Base-by-base conservation (phyloP, 352 stramenopile genomes). In the Pythium sukuiense region DNA sequence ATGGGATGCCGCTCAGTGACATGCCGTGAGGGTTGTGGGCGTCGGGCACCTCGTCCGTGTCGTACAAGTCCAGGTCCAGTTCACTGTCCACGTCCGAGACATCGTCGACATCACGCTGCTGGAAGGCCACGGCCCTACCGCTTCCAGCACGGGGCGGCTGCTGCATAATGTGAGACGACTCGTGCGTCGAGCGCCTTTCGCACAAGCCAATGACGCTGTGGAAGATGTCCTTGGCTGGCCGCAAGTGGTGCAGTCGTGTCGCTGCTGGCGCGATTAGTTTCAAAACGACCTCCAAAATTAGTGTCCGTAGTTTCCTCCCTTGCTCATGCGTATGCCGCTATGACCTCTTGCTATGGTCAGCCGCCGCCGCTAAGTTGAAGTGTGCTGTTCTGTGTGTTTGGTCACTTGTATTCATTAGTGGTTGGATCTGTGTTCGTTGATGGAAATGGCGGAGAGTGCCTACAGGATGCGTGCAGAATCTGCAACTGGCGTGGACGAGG, bases 1-100 rank as follows among this genome's bases (percentile, higher is more conserved):
- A 72, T 18, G 57, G 57, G 9, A 74, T 46, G 3, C 55, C 68
- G 32, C 57, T 70, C 1, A 74, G 48, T 1, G 68, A 71, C n/a
- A 74, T 59, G 35, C 41, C 54, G 6, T 59, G 41, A 14, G 48
- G 14, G 20, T 46, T 56, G 18, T 53, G 52, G 3, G 37, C 56
- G 39, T 73, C 74, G 0, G 66, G 48, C 0, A 70, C 59, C 9
- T 87, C 76, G 26, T 91, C 79, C 18, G 65, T 79, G 50, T 91
- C 79, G 67, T 89, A 89, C 3, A 87, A 63, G 57, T 84, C 80
- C 24, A 87, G 59, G 45, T 89, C 80, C 30, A 89, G 73, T 55
- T 91, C 81, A 45, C 79, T 86, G 55, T 84, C 68, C 1, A 61
- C 60, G 57, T 82, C 79, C 41, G 70, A 63, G 55, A 81, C 79